phyloP scores from a whole-genome alignment of 768 basidiomycete genomes.

The Punctularia strigosozonata region DNA sequence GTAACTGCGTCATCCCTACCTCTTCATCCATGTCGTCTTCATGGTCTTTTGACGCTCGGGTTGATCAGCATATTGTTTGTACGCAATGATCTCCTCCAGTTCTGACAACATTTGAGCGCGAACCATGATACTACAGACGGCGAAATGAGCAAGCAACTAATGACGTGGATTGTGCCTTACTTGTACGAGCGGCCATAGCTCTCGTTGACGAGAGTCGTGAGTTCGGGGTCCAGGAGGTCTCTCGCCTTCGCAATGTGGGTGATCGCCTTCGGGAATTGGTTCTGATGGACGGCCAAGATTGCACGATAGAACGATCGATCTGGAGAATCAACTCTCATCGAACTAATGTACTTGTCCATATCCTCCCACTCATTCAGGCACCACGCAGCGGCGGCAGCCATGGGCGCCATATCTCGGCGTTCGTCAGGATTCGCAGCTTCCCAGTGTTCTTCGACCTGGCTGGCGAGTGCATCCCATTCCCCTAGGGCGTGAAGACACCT shows the following conservation, averaged over 20 bases:
- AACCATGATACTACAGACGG: slow-evolving; percentile 66
- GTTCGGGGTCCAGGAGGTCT: slow-evolving; percentile 82
- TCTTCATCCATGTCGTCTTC: slow-evolving; percentile 94
- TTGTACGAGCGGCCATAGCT: slow-evolving; percentile 97
- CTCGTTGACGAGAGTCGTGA: slow-evolving; percentile 87
- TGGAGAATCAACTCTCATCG: slow-evolving; percentile 87
- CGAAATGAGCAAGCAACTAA: not conserved
- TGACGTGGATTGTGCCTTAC: slow-evolving; percentile 40
- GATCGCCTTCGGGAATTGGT: slow-evolving; percentile 87
- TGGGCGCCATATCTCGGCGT: slow-evolving; percentile 84
- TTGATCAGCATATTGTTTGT: slow-evolving; percentile 91
- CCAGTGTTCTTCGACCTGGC: slow-evolving; percentile 86
- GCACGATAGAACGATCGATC: slow-evolving; percentile 95
- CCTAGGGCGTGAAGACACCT: slow-evolving; percentile 94
- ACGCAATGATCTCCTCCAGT: slow-evolving; percentile 92
- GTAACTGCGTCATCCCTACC: slow-evolving; percentile 33
- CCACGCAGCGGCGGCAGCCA: slow-evolving; percentile 97
- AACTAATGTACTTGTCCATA: slow-evolving; percentile 94
- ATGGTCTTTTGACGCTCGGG: slow-evolving; percentile 85
- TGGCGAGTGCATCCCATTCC: slow-evolving; percentile 89
- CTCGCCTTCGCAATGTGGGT: slow-evolving; percentile 87
- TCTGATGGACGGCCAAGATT: slow-evolving; percentile 91
- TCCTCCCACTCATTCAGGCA: slow-evolving; percentile 93
- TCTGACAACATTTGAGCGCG: slow-evolving; percentile 98
- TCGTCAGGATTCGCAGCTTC: slow-evolving; percentile 70